phyloP scores from a whole-genome alignment of 345 rosid genomes.

The Salix koriyanagi region DNA sequence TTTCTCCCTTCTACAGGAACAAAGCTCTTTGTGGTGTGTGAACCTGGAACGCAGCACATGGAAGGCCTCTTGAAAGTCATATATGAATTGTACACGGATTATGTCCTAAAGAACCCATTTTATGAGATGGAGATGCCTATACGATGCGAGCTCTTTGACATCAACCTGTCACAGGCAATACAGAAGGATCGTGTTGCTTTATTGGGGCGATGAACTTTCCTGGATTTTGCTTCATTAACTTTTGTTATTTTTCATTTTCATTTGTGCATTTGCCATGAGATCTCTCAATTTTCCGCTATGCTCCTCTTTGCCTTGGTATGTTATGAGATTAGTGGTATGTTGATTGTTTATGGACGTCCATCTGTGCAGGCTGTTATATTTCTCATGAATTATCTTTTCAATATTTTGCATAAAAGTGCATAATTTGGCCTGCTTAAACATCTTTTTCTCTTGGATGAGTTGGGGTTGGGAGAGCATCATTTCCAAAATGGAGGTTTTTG shows the following conservation, averaged over 20 bases:
- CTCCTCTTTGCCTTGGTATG: too few species aligned
- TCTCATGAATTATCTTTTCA: too few species aligned
- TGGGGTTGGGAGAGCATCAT: too few species aligned
- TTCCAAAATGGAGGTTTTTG: too few species aligned
- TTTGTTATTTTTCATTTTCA: not conserved
- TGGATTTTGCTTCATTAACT: not conserved
- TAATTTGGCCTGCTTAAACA: too few species aligned
- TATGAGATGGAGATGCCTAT: constrained; percentile 99
- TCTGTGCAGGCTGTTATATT: too few species aligned
- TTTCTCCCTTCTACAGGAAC: constrained; percentile 48
- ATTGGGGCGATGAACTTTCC: constrained; percentile 45
- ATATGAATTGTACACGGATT: constrained; percentile 86
- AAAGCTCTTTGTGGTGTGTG: constrained; percentile 91
- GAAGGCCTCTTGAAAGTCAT: constrained; percentile 70
- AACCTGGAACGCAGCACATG: constrained; percentile 84
- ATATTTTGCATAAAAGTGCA: too few species aligned
- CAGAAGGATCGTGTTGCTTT: constrained; percentile 78
- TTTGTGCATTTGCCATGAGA: not conserved
- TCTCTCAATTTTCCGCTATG: too few species aligned
- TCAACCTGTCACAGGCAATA: constrained; percentile 68
- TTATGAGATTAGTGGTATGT: too few species aligned
- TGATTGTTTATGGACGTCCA: too few species aligned
- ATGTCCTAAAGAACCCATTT: constrained; percentile 92
- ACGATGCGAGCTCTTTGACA: constrained; percentile 92
- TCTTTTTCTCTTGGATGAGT: too few species aligned